These are phyloP conservation scores for Claviceps citrina DNA, from an alignment of 2,329 filamentous ascomycete species.

Conservation along the genomic window DNA sequence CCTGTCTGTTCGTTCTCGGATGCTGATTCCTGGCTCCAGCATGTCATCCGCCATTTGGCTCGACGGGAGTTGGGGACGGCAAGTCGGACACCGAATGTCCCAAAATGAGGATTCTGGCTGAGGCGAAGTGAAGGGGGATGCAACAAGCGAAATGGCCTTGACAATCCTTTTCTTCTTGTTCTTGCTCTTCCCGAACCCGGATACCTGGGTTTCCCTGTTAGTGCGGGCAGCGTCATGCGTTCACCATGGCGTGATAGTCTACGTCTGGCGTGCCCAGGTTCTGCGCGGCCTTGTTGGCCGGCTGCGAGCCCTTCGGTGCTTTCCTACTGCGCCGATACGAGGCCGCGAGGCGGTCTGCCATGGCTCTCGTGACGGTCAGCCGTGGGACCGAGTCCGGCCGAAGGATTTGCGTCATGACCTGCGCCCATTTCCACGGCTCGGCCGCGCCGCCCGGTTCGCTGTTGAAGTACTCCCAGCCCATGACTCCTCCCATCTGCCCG, in stretches of 20 bases:
- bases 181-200: neutral
- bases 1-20: no score
- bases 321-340: constrained; percentile 3
- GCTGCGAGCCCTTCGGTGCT: neutral
- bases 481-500: constrained; percentile 62
- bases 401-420: constrained; percentile 13
- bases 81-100: no score
- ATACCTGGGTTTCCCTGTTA: neutral
- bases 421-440: constrained; percentile 65
- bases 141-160: no score
- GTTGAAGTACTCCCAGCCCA: constrained; percentile 91
- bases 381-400: constrained; percentile 10
- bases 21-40: no score
- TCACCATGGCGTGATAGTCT: constrained; percentile 4
- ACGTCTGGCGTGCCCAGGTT: neutral
- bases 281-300: neutral
- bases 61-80: no score
- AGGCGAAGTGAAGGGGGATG: no score
- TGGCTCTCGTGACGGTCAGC: constrained; percentile 5
- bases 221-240: neutral
- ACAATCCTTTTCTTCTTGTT: neutral
- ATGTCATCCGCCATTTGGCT: no score
- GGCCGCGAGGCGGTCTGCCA: constrained; percentile 5
- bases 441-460: constrained; percentile 30
- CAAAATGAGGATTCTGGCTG: no score